phyloP scores from a whole-genome alignment of 2,329 filamentous ascomycete species.

The Xylaria sp. region DNA sequence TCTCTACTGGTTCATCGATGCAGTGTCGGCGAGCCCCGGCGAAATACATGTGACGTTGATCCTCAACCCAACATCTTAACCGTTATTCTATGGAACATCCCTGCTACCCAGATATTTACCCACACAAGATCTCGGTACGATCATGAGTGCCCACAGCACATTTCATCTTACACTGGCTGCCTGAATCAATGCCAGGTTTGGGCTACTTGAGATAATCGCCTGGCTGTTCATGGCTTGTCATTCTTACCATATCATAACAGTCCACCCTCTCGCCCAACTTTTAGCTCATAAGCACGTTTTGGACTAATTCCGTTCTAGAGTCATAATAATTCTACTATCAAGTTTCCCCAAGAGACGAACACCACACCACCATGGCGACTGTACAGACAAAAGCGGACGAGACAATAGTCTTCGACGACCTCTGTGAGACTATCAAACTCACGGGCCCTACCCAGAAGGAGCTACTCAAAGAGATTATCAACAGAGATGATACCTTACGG shows the following conservation, averaged over 20 bases:
- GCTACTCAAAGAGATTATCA: constrained; percentile 11
- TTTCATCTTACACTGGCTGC: neutral
- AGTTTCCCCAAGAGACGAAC: neutral
- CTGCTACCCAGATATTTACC: neutral
- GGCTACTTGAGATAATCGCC: no score
- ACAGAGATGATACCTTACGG: neutral
- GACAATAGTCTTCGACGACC: constrained; percentile 18
- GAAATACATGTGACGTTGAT: neutral
- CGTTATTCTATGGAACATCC: neutral
- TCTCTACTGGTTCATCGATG: constrained; percentile 12
- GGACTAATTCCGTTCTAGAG: neutral
- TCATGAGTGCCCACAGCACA: no score
- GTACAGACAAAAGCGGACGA: constrained; percentile 12
- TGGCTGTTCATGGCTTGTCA: no score
- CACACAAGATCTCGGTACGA: neutral
- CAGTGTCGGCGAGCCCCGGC: constrained; percentile 2
- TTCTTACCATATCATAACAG: no score
- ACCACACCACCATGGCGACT: constrained; percentile 10
- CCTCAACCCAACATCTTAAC: neutral
- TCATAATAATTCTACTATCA: neutral
- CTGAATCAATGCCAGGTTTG: no score
- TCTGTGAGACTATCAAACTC: constrained; percentile 14
- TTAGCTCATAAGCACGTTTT: no score
- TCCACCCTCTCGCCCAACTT: neutral
- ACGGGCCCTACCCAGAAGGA: constrained; percentile 13